Evolutionary conservation across 1,139 yeast species (phyloP), one percentile per base, ranked within the genome.

Genomic region (Debaryomycetaceae sp.): DNA sequence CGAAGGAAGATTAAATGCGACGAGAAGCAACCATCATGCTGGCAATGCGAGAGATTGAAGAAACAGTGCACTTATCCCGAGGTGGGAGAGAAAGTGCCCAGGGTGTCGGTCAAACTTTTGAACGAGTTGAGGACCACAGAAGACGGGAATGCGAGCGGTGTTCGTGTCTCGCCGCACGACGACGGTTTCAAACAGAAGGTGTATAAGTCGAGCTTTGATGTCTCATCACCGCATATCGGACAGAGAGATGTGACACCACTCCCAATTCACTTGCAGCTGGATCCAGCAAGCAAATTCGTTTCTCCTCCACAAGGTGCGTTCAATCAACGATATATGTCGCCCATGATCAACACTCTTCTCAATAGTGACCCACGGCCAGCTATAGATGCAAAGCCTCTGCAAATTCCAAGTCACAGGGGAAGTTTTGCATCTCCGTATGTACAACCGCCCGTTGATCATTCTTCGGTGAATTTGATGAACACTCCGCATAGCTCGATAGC

Each of bases 21-120:
- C 55, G 84, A 80, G 54, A 60, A 61, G 5, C 75, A 76, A 49
- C 83, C 83, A 1, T 53, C 50, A 36, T 80, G 84, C 53, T 65
- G 74, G 66, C 63, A 57, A 39, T 64, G 69, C 47, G 41, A 54
- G 6, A 47, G 65, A 29, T 51, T 63, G 24, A 52, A 51, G n/a
- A 62, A 62, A 42, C 42, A 34, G 4, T 64, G 69, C 44, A 50
- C 51, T 17, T 64, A 64, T 43, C 62, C 69, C 43, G 39, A 44
- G 37, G 46, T 49, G 38, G 58, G 67, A 7, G 62, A 58, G 38
- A 71, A 46, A 38, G 60, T 56, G 4, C 38, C 40, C 17, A 39
- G 56, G 34, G 53, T 50, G 4, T 47, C 54, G 5, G 48, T 41
- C 23, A 48, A 46, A 39, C 36, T 24, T 3, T 36, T 46, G 17